phyloP scores from a whole-genome alignment of 1,284 basidiomycete species.

The Pseudozyma sp. region DNA sequence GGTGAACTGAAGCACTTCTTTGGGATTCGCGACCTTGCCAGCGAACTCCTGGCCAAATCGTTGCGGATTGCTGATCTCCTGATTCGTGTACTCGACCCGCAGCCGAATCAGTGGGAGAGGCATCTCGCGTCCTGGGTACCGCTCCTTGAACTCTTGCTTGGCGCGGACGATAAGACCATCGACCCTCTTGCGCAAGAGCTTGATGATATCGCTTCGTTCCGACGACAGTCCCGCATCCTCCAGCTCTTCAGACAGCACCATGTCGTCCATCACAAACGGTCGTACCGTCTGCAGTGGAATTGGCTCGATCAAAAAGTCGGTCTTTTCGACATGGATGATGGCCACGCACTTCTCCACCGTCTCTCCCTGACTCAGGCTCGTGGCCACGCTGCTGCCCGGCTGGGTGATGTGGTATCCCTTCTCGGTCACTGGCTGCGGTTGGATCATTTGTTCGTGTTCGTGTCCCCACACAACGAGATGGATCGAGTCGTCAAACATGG shows the following conservation, averaged over 20 bases:
- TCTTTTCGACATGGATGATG: conserved; percentile 74
- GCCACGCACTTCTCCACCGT: conserved; percentile 58
- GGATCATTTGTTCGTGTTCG: conserved; percentile 95
- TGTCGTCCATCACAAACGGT: conserved; percentile 91
- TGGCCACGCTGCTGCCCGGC: conserved; percentile 94
- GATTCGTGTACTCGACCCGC: conserved; percentile 70
- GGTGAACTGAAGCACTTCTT: conserved; percentile 90
- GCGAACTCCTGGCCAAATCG: conserved; percentile 96
- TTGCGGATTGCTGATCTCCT: conserved; percentile 78
- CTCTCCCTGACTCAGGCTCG: conserved; percentile 72
- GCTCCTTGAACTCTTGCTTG: conserved; percentile 81
- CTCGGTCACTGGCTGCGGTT: conserved; percentile 88
- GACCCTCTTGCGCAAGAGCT: conserved; percentile 52
- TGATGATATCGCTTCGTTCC: conserved; percentile 53
- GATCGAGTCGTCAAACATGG: conserved; percentile 94
- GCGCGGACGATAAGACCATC: conserved; percentile 78
- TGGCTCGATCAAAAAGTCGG: conserved; percentile 85
- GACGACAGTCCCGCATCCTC: conserved; percentile 37
- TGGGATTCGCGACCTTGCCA: conserved; percentile 90
- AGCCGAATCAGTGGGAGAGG: conserved; percentile 85
- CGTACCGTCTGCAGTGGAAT: conserved; percentile 89
- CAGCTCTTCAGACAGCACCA: conserved; percentile 77
- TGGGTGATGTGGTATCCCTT: conserved; percentile 92
- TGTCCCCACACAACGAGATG: conserved; percentile 97
- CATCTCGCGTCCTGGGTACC: conserved; percentile 67